Evolutionary conservation across 176 grass and related monocot species (phyloP).

Genomic region (Rhynchospora tenuis): DNA sequence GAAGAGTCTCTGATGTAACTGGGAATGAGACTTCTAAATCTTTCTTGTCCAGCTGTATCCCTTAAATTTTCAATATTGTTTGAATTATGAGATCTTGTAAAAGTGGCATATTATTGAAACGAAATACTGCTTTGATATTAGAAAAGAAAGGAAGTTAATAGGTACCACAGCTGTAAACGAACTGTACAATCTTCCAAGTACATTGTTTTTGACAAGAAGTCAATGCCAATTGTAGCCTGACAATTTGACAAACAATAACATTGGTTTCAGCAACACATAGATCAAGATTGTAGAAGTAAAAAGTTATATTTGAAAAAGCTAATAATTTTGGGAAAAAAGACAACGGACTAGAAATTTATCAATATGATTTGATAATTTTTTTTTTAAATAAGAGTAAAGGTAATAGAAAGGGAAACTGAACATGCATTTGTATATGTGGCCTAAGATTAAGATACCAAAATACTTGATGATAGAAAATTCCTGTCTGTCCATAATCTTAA

Average conservation of each 20-base stretch:
- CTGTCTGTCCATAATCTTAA: background rate
- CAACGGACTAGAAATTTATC: background rate
- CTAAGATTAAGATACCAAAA: background rate
- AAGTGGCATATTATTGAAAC: background rate
- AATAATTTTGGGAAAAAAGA: background rate
- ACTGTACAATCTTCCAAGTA: slow-evolving; percentile 62
- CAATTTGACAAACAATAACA: background rate
- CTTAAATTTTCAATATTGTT: slow-evolving; percentile 23
- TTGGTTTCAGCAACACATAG: background rate
- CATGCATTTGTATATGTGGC: background rate
- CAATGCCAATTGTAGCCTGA: slow-evolving; percentile 68
- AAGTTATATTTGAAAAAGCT: background rate
- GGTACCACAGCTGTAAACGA: slow-evolving; percentile 57
- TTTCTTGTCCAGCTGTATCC: slow-evolving; percentile 78
- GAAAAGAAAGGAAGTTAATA: background rate
- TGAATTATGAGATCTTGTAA: background rate
- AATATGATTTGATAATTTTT: background rate
- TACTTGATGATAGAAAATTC: background rate
- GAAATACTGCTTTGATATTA: background rate
- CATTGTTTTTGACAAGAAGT: slow-evolving; percentile 65
- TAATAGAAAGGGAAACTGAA: background rate
- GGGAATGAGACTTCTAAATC: slow-evolving; percentile 71
- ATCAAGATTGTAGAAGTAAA: background rate
- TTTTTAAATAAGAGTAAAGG: background rate
- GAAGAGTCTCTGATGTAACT: slow-evolving; percentile 65